Percentiles rank a stretch among this genome's conserved stretches.
These are phyloP conservation scores for Trichoderma reesei DNA, from an alignment of 495 filamentous ascomycete species.

Conservation along the genomic window DNA sequence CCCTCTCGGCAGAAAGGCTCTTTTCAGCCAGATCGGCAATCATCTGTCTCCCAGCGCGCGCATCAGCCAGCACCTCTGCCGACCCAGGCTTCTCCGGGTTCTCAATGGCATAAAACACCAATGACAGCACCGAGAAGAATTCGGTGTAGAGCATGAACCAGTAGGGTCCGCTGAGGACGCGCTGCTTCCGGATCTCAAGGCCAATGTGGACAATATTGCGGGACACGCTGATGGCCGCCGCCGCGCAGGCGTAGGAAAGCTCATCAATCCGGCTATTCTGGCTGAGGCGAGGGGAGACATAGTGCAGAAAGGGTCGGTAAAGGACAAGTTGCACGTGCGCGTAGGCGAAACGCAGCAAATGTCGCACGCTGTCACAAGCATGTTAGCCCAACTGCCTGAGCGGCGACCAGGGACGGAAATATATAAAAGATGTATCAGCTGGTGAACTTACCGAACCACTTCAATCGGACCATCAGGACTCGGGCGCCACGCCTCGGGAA, in stretches of 20 bases:
- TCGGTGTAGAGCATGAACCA: slow-evolving; percentile 97
- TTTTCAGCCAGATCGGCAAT: slow-evolving; percentile 66
- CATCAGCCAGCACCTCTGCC: slow-evolving; percentile 70
- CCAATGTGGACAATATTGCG: slow-evolving; percentile 92
- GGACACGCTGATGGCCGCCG: slow-evolving; percentile 84
- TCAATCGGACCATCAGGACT: slow-evolving; percentile 63
- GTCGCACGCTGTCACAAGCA: slow-evolving; percentile 55
- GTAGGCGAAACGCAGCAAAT: slow-evolving; percentile 77
- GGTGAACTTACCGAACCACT: slow-evolving; percentile 56
- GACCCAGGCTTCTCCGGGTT: slow-evolving; percentile 74
- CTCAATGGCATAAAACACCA: slow-evolving; percentile 84
- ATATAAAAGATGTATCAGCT: neutral
- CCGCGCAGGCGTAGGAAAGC: slow-evolving; percentile 81
- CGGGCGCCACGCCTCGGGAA: slow-evolving; percentile 66
- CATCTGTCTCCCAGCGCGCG: slow-evolving; percentile 72
- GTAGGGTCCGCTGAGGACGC: slow-evolving; percentile 77
- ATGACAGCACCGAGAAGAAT: slow-evolving; percentile 84
- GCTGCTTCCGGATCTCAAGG: slow-evolving; percentile 75
- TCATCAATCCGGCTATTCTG: slow-evolving; percentile 66
- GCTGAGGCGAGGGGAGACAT: slow-evolving; percentile 62
- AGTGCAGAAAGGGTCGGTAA: slow-evolving; percentile 92
- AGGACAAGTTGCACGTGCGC: slow-evolving; percentile 92
- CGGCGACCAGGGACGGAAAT: neutral
- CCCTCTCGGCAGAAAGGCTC: slow-evolving; percentile 81
- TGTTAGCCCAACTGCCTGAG: slow-evolving; percentile 13